Base-by-base conservation (phyloP, 1,139 yeast genomes). In the Yamadazyma aaseri region DNA sequence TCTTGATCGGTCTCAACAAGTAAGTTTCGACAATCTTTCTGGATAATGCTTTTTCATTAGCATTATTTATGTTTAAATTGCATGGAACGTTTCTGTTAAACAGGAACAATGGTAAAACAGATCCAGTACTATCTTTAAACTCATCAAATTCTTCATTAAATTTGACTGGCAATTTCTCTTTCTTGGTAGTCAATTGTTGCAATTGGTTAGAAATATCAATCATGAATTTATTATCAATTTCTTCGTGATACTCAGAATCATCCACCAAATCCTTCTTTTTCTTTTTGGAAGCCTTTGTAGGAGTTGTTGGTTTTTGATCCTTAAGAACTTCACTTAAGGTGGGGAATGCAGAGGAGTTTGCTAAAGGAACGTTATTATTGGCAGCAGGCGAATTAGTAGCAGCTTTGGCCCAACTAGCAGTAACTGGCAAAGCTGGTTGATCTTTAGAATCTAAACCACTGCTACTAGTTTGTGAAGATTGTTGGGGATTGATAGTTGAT, bases 281-380 rank as follows among this genome's bases (percentile, higher is more conserved):
- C 42, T 58, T 61, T 43, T 58, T 60, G 2, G 46, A 32, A 7
- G 51, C 26, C 39, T 59, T 60, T 31, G 50, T 42, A 38, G 64
- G 40, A 5, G 40, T 60, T 25, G 45, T 40, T 56, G 62, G 41
- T 56, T 63, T 51, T 56, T 57, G 63, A 31, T 74, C 65, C 37
- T 68, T 64, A 36, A 76, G 63, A 2, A 81, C 73, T 52, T 82
- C 90, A 5, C 83, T 83, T 44, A 83, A 65, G 0, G 90, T 76
- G 24, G 92, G 92, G 70, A 83, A 81, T 4, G 86, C 80, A 2
- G 81, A 72, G 5, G 78, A 58, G 46, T 77, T 75, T 3, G 76
- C 65, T 45, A 73, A 55, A 10, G 66, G 59, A 27, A 63, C 59
- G 31, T 67, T 58, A 31, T 57, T 56, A 34, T 51, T 55, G 5